phyloP scores from a whole-genome alignment of 2,329 filamentous ascomycete genomes.

The Phyllosticta paracitricarpa region DNA sequence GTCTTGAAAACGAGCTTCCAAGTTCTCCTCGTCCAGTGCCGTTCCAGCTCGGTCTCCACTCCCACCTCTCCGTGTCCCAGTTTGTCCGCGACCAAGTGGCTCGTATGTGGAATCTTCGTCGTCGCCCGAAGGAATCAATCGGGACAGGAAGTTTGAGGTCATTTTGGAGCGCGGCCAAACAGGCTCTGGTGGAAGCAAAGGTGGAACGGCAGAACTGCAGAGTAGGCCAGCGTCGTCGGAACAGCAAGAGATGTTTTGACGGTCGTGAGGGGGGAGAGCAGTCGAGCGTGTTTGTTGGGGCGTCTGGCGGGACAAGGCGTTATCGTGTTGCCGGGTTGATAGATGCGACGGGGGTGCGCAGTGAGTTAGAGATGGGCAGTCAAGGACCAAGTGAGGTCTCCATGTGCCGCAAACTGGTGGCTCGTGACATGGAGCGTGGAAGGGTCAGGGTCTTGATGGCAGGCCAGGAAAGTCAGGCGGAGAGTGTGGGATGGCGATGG shows the following conservation, averaged over 20 bases:
- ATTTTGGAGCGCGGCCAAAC: slow-evolving; percentile 19
- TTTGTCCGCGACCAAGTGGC: slow-evolving; percentile 11
- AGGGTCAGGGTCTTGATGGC: background rate
- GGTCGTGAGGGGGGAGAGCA: background rate
- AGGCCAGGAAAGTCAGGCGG: background rate
- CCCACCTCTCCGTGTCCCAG: slow-evolving; percentile 18
- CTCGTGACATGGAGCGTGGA: background rate
- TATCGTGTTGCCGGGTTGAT: background rate
- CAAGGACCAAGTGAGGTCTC: background rate
- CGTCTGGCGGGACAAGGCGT: background rate
- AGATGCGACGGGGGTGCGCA: background rate
- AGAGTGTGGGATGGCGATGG: background rate
- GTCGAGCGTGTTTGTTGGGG: background rate
- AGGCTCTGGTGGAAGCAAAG: background rate
- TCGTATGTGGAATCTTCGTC: slow-evolving; percentile 39
- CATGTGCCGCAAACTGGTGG: background rate
- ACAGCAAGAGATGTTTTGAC: background rate
- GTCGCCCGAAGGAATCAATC: slow-evolving; percentile 39
- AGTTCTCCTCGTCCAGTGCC: slow-evolving; percentile 41
- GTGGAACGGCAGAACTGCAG: background rate
- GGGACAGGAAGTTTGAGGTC: slow-evolving; percentile 45
- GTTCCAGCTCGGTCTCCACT: slow-evolving; percentile 36
- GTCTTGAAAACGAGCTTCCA: slow-evolving; percentile 42
- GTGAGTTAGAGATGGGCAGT: background rate
- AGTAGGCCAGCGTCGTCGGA: background rate